Evolutionary conservation across 148 eudicot genomes (phyloP), one percentile per base, ranked within the genome.

Genomic region (Gaultheria prostrata): DNA sequence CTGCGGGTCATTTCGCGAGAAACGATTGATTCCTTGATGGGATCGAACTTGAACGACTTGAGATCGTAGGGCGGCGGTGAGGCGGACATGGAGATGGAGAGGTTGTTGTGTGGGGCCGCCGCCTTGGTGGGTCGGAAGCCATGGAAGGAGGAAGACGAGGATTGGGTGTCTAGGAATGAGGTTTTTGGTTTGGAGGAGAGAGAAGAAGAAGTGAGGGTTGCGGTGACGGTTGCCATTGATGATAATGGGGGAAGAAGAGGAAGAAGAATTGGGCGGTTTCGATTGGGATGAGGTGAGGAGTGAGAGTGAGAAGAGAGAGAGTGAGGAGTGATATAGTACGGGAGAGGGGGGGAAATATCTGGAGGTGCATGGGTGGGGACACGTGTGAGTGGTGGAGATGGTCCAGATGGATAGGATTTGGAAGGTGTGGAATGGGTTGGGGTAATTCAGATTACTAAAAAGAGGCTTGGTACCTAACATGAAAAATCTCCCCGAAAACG

Each of bases 1-100:
- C 98, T 87, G 4, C 98, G 89, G 51, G 98, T 95, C 98, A 95
- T 95, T 73, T 95, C 98, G 0, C 98, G 90, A 3, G 98, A 83
- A 15, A 95, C 98, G 77, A 94, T 93, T n/a, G 98, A 94, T 74
- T 95, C 98, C 48, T 93, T 92, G 90, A 95, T 95, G 17, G 98
- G 98, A 17, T 86, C 86, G 85, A 95, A 95, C 45, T 82, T 88
- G 90, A 93, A 86, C 45, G 85, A 80, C 82, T 84, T 85, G 1
- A 94, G 89, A 83, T 94, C 90, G 87, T 94, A 95, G 0, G 94
- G 85, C 0, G 91, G 86, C 1, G 88, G 28, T 8, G 93, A 39
- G 10, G 92, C 88, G 1, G 93, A 90, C 86, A 85, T 82, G 80
- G 91, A 35, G 79, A 88, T 53, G 43, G 92, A 65, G 70, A 76